Evolutionary conservation across 176 grass and related monocot genomes (phyloP).

Genomic region (bread wheat (Triticum aestivum)): DNA sequence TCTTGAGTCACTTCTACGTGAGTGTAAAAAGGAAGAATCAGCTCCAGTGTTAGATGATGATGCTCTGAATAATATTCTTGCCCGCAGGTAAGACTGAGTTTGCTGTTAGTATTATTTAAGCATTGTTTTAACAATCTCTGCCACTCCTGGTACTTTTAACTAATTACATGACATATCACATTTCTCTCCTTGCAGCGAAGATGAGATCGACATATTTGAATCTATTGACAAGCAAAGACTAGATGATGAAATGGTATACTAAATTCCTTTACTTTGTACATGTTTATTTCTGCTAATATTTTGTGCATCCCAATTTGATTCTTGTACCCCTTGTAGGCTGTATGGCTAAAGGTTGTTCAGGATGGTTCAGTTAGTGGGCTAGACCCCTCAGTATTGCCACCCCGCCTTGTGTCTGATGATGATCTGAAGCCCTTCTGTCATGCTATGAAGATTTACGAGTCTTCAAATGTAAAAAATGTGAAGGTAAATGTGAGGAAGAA

Average conservation of each 20-base stretch:
- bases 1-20: slow-evolving; percentile 89
- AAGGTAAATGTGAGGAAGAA: slow-evolving; percentile 68
- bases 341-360: slow-evolving; percentile 72
- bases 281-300: slow-evolving; percentile 14
- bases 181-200: slow-evolving; percentile 58
- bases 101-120: background rate
- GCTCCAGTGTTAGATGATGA: slow-evolving; percentile 89
- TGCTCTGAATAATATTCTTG: slow-evolving; percentile 91
- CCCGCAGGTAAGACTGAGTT: slow-evolving; percentile 62
- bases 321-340: slow-evolving; percentile 44
- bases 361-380: slow-evolving; percentile 55
- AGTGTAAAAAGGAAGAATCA: slow-evolving; percentile 97
- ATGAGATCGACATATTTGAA: slow-evolving; percentile 97
- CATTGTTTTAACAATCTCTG: background rate
- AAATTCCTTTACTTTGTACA: slow-evolving; percentile 10
- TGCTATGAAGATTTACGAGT: slow-evolving; percentile 86
- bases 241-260: slow-evolving; percentile 77
- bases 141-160: background rate
- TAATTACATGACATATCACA: slow-evolving; percentile 9
- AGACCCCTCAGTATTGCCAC: slow-evolving; percentile 51
- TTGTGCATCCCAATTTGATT: slow-evolving; percentile 17
- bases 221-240: slow-evolving; percentile 88
- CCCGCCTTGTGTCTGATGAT: slow-evolving; percentile 91
- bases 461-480: slow-evolving; percentile 47
- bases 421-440: slow-evolving; percentile 78